Evolutionary conservation across 2,329 filamentous ascomycete genomes (phyloP), one percentile per base, ranked within the genome.

Genomic region (Metarhizium album): DNA sequence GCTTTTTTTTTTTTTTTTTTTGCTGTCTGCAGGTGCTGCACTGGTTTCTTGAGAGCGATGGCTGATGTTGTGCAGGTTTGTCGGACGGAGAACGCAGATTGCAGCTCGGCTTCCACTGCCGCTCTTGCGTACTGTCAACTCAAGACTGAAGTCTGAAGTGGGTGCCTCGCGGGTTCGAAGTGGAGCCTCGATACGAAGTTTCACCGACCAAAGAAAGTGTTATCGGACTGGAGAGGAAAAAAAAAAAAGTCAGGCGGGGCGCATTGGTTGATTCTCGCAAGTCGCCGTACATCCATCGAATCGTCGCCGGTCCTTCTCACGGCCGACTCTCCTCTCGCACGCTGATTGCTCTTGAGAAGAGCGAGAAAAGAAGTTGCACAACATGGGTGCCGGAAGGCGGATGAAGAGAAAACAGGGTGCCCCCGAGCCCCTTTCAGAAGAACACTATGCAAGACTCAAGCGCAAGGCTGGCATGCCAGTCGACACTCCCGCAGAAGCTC

Each of bases 331-430:
- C 45, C 48, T 49, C 48, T 37, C 50, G 48, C 16, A n/a, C n/a
- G n/a, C n/a, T n/a, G n/a, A 29, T 8, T 9, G 47, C 47, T 43
- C 52, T 49, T 53, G 38, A 42, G 47, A 54, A 35, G 52, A 53
- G 56, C 51, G 55, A 52, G 58, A 65, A 24, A 9, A 14, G 2
- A 40, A 40, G 2, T 40, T 18, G 4, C 9, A 43, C 65, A 82
- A 67, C 63, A 95, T 95, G 90, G 90, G 89, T 74, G 80, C 83
- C 55, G 87, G 90, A 67, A 86, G 90, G 67, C 88, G 90, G 62
- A 94, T 96, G 84, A 54, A 54, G 47, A 87, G 90, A 69, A 96
- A 96, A 73, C 93, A 97, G 79, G 91, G 90, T 51, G 77, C 85
- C 57, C 93, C 93, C 49, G 80, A 86, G 62, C 78, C 86, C 57